These are phyloP conservation scores for Mycotypha africana DNA, from an alignment of 371 early-diverging fungal genomes.

Conservation along the genomic window DNA sequence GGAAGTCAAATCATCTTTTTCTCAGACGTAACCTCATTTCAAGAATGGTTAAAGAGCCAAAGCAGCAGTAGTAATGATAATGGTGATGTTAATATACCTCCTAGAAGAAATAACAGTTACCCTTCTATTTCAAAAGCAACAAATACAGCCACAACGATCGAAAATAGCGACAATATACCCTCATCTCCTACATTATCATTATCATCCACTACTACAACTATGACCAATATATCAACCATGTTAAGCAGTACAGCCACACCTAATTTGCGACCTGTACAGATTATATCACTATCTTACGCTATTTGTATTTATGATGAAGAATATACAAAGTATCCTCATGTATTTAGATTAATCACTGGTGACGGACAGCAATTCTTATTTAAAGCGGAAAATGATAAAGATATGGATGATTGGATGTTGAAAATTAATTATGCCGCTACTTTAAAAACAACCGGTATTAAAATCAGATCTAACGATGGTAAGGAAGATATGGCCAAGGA, in stretches of 20 bases:
- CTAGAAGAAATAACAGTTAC: constrained; percentile 16
- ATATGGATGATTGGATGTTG: constrained; percentile 79
- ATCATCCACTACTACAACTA: constrained; percentile 4
- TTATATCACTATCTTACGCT: constrained; percentile 63
- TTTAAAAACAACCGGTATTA: constrained; percentile 61
- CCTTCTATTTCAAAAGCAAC: constrained; percentile 10
- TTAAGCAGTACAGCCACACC: too few species aligned
- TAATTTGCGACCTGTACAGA: constrained; percentile 34
- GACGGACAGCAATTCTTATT: constrained; percentile 71
- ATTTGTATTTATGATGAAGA: constrained; percentile 66
- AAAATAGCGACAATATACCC: neutral
- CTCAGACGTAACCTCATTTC: constrained; percentile 42
- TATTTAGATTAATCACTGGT: constrained; percentile 67
- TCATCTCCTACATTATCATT: neutral
- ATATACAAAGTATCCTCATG: constrained; percentile 70
- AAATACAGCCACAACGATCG: neutral
- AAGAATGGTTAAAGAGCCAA: constrained; percentile 28
- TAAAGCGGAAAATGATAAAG: constrained; percentile 56
- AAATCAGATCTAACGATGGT: constrained; percentile 30
- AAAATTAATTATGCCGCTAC: constrained; percentile 78
- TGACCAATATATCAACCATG: too few species aligned
- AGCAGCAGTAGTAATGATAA: neutral
- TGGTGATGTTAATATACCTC: neutral
- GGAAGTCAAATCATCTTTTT: constrained; percentile 77
- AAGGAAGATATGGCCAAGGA: constrained; percentile 17